Conservation (phyloP, 306 rosid species). For the Casuarina cunninghamiana region DNA sequence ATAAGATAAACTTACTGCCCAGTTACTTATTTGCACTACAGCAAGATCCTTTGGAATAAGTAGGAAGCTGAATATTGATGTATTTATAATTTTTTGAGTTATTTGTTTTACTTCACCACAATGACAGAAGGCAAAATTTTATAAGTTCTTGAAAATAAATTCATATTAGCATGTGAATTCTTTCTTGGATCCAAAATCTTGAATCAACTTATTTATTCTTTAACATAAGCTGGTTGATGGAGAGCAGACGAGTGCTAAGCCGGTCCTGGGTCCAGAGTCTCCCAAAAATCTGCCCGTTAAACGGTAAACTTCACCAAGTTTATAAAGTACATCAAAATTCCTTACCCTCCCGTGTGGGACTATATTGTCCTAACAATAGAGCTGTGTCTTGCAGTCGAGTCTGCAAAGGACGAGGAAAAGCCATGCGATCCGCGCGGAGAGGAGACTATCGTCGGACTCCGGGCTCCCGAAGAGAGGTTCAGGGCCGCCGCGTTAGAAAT, state of each 20-base stretch:
- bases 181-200: neutral
- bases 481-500: slow-evolving; percentile 56
- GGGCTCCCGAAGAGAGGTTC: slow-evolving; percentile 58
- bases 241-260: too few species aligned
- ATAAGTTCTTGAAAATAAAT: neutral
- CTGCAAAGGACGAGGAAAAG: too few species aligned
- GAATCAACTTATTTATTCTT: too few species aligned
- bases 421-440: too few species aligned
- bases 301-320: too few species aligned
- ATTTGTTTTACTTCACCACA: neutral
- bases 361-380: too few species aligned
- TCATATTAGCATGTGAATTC: neutral
- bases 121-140: neutral
- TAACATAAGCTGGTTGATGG: too few species aligned
- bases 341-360: too few species aligned
- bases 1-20: neutral
- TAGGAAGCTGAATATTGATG: neutral
- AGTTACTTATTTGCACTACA: neutral
- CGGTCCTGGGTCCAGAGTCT: too few species aligned
- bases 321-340: too few species aligned
- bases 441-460: slow-evolving; percentile 35
- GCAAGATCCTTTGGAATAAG: neutral
- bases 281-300: too few species aligned
- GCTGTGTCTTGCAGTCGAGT: too few species aligned
- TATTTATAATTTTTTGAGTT: neutral